Conservation (phyloP, 2,329 filamentous ascomycete genomes). For the Microsporum audouinii region DNA sequence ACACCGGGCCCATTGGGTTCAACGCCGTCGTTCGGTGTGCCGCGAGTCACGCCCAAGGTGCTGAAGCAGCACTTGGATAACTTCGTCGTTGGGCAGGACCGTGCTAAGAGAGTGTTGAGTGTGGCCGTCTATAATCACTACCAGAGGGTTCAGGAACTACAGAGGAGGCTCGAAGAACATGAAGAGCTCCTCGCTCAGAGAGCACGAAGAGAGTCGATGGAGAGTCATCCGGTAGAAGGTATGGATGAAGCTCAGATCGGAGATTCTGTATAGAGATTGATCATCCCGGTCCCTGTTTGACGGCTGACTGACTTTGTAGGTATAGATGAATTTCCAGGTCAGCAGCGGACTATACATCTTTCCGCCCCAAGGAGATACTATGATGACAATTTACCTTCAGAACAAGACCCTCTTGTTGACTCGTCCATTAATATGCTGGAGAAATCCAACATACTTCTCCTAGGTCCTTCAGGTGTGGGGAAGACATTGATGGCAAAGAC, state of each 20-base stretch:
- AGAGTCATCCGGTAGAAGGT: constrained; percentile 72
- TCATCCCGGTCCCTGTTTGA: not conserved
- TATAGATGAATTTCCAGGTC: constrained; percentile 52
- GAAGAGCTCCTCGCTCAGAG: constrained; percentile 62
- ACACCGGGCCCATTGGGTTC: constrained; percentile 53
- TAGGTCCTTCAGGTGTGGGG: constrained; percentile 87
- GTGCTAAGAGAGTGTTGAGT: constrained; percentile 82
- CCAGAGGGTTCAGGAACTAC: constrained; percentile 65
- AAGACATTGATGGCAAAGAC: constrained; percentile 93
- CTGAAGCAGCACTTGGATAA: constrained; percentile 88
- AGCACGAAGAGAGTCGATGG: constrained; percentile 56
- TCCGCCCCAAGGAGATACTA: constrained; percentile 20
- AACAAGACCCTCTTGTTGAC: constrained; percentile 40
- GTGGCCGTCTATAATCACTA: constrained; percentile 96
- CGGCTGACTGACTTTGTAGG: not conserved
- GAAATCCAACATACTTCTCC: constrained; percentile 85
- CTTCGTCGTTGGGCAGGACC: constrained; percentile 91
- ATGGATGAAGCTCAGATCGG: not conserved
- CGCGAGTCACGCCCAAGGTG: constrained; percentile 48
- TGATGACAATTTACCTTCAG: constrained; percentile 18
- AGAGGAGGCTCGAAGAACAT: constrained; percentile 67
- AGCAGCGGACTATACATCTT: constrained; percentile 42
- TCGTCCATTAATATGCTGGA: constrained; percentile 62
- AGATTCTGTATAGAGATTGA: too few species aligned
- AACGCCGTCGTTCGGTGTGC: constrained; percentile 46